Conservation (phyloP, 2,329 filamentous ascomycete species). For the Fusarium verrucosum region DNA sequence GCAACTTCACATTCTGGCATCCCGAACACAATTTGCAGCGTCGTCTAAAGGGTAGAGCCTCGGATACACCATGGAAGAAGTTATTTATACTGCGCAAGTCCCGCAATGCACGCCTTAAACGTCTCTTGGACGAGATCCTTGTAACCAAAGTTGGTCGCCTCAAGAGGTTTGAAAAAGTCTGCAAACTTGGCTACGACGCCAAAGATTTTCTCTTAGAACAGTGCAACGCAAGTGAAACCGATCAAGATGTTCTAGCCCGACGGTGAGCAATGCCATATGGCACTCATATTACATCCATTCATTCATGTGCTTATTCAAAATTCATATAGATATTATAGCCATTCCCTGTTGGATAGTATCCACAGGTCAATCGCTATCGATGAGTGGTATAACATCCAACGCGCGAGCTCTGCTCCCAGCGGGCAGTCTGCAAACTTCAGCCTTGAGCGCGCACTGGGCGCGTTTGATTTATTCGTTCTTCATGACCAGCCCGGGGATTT, state of each 20-base stretch:
- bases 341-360: slow-evolving; percentile 78
- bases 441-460: slow-evolving; percentile 79
- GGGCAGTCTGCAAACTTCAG: slow-evolving; percentile 52
- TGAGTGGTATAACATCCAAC: slow-evolving; percentile 69
- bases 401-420: slow-evolving; percentile 25
- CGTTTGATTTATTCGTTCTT: slow-evolving; percentile 90
- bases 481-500: slow-evolving; percentile 78
- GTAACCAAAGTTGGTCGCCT: slow-evolving; percentile 75
- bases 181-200: slow-evolving; percentile 81
- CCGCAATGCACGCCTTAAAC: slow-evolving; percentile 61
- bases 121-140: slow-evolving; percentile 74
- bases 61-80: slow-evolving; percentile 76
- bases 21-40: slow-evolving; percentile 66
- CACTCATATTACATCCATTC: neutral
- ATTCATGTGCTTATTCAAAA: slow-evolving; percentile 5
- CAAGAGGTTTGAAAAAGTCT: slow-evolving; percentile 74
- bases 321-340: slow-evolving; percentile 75
- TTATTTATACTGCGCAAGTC: slow-evolving; percentile 68
- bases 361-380: slow-evolving; percentile 82
- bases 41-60: slow-evolving; percentile 63
- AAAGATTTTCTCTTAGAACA: slow-evolving; percentile 84
- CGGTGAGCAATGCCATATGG: slow-evolving; percentile 61
- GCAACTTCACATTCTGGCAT: slow-evolving; percentile 79
- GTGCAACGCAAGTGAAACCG: slow-evolving; percentile 64
- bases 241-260: slow-evolving; percentile 79